A percentile compares a stretch with the other conserved stretches of the same genome.
Conservation (phyloP, 345 rosid genomes). For the Lepidium aucheri region DNA sequence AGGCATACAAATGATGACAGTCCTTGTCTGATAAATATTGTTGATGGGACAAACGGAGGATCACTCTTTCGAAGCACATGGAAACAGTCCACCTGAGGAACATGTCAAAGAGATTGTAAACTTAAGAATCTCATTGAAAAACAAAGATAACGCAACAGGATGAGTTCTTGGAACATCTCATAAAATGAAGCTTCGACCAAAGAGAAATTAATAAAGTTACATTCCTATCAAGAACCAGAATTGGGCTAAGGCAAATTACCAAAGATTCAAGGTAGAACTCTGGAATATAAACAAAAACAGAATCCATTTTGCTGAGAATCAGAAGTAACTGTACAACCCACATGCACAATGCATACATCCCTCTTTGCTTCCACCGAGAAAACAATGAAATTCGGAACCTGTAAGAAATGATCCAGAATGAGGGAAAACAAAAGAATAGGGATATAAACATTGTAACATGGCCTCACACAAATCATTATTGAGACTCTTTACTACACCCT, state of each 20-base stretch:
- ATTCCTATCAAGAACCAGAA: not conserved
- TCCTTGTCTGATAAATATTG: conserved; percentile 84
- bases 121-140: not conserved
- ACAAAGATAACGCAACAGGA: not conserved
- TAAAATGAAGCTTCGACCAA: not conserved
- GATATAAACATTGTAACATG: conserved; percentile 4
- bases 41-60: conserved; percentile 78
- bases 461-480: not conserved
- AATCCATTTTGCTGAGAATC: conserved; percentile 82
- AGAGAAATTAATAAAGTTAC: not conserved
- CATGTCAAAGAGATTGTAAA: not conserved
- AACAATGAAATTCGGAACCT: conserved; percentile 86
- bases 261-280: conserved; percentile 87
- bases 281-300: conserved; percentile 67
- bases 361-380: conserved; percentile 97
- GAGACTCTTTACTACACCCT: not conserved
- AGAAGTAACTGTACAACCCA: conserved; percentile 90
- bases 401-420: conserved; percentile 16
- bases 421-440: not conserved
- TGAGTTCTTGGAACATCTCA: not conserved
- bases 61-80: conserved; percentile 95
- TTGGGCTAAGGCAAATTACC: conserved; percentile 38
- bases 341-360: conserved; percentile 96
- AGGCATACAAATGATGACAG: conserved; percentile 85
- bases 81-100: conserved; percentile 88